Conservation (phyloP, 108 stramenopile species). For the Skeletonema potamos region DNA sequence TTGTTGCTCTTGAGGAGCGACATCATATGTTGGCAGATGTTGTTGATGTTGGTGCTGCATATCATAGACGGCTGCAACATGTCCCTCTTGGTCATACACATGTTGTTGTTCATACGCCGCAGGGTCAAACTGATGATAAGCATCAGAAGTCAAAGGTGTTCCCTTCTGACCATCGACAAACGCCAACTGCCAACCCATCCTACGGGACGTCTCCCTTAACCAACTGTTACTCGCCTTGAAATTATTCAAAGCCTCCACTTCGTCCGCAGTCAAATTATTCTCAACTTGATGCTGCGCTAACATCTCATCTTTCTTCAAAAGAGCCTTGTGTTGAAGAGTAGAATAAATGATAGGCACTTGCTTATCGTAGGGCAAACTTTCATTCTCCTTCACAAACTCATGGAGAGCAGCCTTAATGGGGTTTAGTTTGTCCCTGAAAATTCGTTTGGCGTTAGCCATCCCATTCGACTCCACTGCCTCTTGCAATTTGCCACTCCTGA, state of each 20-base stretch:
- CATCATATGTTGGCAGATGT: not conserved
- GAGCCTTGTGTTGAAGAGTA: not conserved
- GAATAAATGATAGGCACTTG: not conserved
- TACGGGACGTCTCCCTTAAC: not conserved
- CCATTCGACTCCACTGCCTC: not conserved
- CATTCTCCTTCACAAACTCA: not conserved
- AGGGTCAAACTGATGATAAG: not conserved
- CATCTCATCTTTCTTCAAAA: not conserved
- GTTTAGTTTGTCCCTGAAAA: not conserved
- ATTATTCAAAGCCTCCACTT: not conserved
- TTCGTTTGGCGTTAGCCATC: not conserved
- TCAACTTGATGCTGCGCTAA: not conserved
- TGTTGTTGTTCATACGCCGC: not conserved
- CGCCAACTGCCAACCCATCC: not conserved
- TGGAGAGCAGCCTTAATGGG: slow-evolving; percentile 1
- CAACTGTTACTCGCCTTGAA: slow-evolving; percentile 1
- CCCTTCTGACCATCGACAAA: not conserved
- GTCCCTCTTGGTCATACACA: not conserved
- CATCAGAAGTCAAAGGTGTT: not conserved
- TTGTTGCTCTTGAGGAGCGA: not conserved
- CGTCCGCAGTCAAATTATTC: not conserved
- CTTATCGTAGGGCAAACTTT: not conserved
- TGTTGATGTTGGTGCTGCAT: not conserved
- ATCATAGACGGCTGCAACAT: not conserved
- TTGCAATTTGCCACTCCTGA: not conserved